Evolutionary conservation across 2,329 filamentous ascomycete genomes (phyloP), one percentile per base, ranked within the genome.

Genomic region (Amauroascus verrucosus): DNA sequence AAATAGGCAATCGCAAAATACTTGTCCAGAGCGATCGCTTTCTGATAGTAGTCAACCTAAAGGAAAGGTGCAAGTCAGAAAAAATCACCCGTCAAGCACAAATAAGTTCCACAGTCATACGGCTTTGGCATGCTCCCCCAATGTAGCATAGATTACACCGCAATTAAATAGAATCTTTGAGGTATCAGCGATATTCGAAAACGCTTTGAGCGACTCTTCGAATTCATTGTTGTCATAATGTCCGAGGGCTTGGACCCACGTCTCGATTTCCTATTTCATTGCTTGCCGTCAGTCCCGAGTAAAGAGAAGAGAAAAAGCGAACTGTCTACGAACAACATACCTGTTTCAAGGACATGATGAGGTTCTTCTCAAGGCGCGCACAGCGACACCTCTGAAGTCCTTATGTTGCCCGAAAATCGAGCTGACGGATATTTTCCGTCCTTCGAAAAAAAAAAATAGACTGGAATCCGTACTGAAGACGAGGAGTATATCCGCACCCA

Each of bases 101-200:
- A 26, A n/a, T 28, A 5, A 6, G 1, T n/a, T 20, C 33, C 50
- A 24, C 26, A 30, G 43, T 66, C 88, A 70, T 77, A 95, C 91
- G 65, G 93, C 93, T 76, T 88, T 89, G 68, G 91, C 86, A 72
- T 98, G 93, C 68, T 97, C 89, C 61, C 93, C 93, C 16, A 98
- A 77, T 0, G 93, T 97, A 37, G 93, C 93, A 75, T 96, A 87
- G 63, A 98, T 97, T 37, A 98, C 91, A 62, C 93, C 93, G 71
- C 91, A 94, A 66, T 98, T 98, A 77, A 98, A 98, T 57, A 95
- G 77, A 58, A 98, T 98, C 76, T 95, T 97, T 62, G 93, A 96
- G 0, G 93, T 98, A 68, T 97, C 93, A 57, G 86, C 79, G 64
- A 98, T 95, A 61, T 78, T 81, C 58, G 88, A 86, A 66, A 98